Evolutionary conservation across 257 asterid species (phyloP).

Genomic region (Leptodermis oblonga): DNA sequence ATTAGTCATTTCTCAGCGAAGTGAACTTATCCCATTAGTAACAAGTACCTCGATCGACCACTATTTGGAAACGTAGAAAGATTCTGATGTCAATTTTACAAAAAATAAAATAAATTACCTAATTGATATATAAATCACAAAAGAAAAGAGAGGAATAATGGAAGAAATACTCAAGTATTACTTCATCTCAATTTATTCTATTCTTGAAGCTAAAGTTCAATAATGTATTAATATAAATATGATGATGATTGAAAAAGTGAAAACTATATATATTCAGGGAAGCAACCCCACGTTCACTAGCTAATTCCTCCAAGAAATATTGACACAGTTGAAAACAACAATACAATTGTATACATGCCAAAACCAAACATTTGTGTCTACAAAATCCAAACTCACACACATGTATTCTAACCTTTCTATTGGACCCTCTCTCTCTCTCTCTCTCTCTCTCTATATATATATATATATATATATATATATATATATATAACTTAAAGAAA

Average conservation of each 20-base stretch:
- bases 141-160: too few species aligned
- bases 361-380: slow-evolving; percentile 18
- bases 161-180: neutral
- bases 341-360: slow-evolving; percentile 18
- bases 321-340: slow-evolving; percentile 28
- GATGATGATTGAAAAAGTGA: too few species aligned
- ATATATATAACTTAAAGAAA: neutral
- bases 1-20: too few species aligned
- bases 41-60: neutral
- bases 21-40: too few species aligned
- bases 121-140: too few species aligned
- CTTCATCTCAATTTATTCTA: neutral
- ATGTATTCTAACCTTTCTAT: slow-evolving; percentile 28
- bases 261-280: too few species aligned
- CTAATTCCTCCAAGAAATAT: neutral
- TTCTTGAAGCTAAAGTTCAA: neutral
- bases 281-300: slow-evolving; percentile 3
- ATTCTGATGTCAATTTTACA: neutral
- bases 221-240: neutral
- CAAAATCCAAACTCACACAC: slow-evolving; percentile 32
- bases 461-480: neutral
- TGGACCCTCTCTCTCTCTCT: slow-evolving; percentile 1
- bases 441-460: neutral
- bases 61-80: neutral
- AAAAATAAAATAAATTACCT: too few species aligned